phyloP scores from a whole-genome alignment of 257 asterid species.

The Solanum virginianum region DNA sequence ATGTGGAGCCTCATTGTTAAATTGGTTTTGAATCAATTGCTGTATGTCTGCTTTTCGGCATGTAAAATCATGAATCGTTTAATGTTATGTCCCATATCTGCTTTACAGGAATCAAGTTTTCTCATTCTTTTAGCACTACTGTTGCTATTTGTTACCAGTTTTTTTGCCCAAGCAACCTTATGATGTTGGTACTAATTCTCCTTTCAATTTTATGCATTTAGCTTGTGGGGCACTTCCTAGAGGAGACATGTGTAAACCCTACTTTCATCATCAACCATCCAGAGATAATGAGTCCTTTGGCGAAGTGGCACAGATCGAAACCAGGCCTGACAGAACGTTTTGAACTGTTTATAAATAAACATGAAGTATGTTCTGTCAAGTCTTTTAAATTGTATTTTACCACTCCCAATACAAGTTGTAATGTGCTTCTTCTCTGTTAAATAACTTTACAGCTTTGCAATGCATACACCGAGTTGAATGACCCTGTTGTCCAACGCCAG shows the following conservation, averaged over 20 bases:
- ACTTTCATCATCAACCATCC: constrained; percentile 86
- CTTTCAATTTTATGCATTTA: constrained; percentile 3
- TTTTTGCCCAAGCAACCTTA: background rate
- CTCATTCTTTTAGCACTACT: background rate
- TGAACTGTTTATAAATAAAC: constrained; percentile 85
- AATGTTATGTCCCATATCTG: background rate
- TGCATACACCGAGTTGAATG: constrained; percentile 94
- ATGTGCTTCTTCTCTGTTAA: background rate
- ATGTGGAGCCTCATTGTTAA: background rate
- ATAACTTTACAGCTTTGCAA: constrained; percentile 52
- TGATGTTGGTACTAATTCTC: background rate
- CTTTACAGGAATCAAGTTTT: background rate
- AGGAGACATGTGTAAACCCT: constrained; percentile 72
- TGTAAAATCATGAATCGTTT: background rate
- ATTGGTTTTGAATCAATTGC: background rate
- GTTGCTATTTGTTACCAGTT: background rate
- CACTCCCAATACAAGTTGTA: background rate
- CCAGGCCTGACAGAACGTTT: constrained; percentile 80
- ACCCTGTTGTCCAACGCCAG: constrained; percentile 89
- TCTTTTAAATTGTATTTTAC: background rate
- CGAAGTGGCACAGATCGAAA: constrained; percentile 89
- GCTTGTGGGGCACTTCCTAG: constrained; percentile 93
- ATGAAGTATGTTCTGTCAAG: constrained; percentile 33
- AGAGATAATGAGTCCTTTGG: constrained; percentile 88
- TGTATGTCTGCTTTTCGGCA: background rate